Base-by-base conservation (phyloP, 345 rosid species). In the Physaria fendleri region DNA sequence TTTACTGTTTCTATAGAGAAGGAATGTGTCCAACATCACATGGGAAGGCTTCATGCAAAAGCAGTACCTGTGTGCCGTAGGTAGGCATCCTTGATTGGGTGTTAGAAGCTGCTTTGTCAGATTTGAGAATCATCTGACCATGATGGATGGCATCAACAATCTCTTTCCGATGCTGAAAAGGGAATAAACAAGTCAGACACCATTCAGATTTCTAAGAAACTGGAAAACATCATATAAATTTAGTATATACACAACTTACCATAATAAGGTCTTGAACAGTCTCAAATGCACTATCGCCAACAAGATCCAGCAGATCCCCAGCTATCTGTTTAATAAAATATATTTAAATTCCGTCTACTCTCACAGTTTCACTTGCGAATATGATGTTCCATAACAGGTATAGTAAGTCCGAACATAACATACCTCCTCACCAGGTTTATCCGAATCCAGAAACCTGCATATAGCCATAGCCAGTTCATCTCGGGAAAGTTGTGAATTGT, bases 371-470 rank as follows among this genome's bases (percentile, higher is more conserved):
- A 40, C 50, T 56, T 59, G 22, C 12, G 41, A 28, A 14, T 25
- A 55, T 45, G 27, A 48, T 28, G 38, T 8, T 62, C 58, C 39
- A 56, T 65, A 45, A 27, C 27, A 43, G 52, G 60, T 57, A 59
- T 20, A 52, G 61, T 24, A 46, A 50, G 57, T 25, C 37, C 21
- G 17, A 44, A 38, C 20, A 22, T 35, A 37, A 34, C 74, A 65
- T 83, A 92, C 98, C 95, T 92, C 97, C 66, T 92, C 98, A 35
- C 95, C 93, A 28, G 87, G 90, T 63, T 88, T 92, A 49, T 77
- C 93, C 3, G 95, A 84, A 60, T 86, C 97, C 54, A 92, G 84
- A 48, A 86, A 88, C 52, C 87, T 86, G 63, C 98, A 88, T 54
- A 88, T 74, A 47, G 98, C 92, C 95, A 84, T 86, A 34, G 97